Percentiles rank a stretch among this genome's conserved stretches.
Evolutionary conservation across 495 filamentous ascomycete genomes (phyloP).

Genomic region (Penicillium ucsense): DNA sequence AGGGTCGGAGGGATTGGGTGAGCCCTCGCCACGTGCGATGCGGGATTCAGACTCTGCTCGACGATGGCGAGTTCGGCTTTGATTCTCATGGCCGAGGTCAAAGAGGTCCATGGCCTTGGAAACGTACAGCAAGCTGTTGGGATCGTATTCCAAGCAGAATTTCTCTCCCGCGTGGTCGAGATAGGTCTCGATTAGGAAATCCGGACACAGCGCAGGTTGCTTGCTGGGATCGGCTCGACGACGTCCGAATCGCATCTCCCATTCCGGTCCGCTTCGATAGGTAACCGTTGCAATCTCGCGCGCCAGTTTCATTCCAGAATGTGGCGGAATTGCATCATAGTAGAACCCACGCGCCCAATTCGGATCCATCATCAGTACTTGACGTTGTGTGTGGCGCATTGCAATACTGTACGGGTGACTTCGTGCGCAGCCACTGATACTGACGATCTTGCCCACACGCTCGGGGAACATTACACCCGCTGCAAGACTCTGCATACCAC

Average conservation of each 20-base stretch:
- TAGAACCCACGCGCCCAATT: conserved; percentile 98
- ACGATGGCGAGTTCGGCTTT: conserved; percentile 37
- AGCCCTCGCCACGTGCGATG: conserved; percentile 28
- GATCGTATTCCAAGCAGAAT: conserved; percentile 95
- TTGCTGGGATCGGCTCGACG: conserved; percentile 75
- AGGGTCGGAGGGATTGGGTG: conserved; percentile 21
- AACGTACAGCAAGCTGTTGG: conserved; percentile 92
- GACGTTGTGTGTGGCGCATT: conserved; percentile 96
- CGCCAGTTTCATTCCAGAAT: conserved; percentile 94
- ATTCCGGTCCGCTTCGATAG: conserved; percentile 93
- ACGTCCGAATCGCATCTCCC: conserved; percentile 91
- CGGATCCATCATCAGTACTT: conserved; percentile 97
- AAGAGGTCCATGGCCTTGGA: conserved; percentile 99
- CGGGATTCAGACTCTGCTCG: conserved; percentile 41
- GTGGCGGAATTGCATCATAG: conserved; percentile 80
- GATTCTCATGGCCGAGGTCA: conserved; percentile 68
- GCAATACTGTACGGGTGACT: conserved; percentile 98
- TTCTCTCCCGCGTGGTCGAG: conserved; percentile 98
- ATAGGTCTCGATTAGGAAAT: conserved; percentile 98
- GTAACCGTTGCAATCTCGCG: conserved; percentile 97
- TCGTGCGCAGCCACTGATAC: conserved; percentile 87
- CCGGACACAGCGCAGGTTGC: conserved; percentile 85
- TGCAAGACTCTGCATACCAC: conserved; percentile 93
- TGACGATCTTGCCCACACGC: conserved; percentile 70
- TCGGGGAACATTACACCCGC: conserved; percentile 81